Evolutionary conservation across 1,139 yeast genomes (phyloP).

Genomic region (Yamadazyma triangularis): DNA sequence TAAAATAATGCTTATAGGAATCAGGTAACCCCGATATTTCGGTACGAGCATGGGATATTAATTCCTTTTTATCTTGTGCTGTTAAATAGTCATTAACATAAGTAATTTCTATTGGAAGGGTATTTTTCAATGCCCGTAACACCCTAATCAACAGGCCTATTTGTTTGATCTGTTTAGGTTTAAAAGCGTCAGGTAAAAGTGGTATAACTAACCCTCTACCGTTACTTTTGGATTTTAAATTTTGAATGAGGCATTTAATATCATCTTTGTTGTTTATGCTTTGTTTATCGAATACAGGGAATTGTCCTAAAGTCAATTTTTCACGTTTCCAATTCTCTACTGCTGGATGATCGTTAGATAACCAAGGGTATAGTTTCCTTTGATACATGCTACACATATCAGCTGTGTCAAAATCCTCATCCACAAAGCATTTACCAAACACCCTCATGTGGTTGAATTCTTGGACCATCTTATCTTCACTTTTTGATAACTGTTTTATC

Average conservation of each 20-base stretch:
- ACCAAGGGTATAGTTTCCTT: conserved; percentile 20
- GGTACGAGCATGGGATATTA: conserved; percentile 19
- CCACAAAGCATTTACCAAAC: conserved; percentile 27
- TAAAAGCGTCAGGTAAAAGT: conserved; percentile 11
- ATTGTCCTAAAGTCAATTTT: conserved; percentile 5
- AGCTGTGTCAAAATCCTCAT: conserved; percentile 1
- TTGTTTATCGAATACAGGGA: conserved; percentile 10
- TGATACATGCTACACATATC: conserved; percentile 10
- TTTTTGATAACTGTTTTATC: conserved; percentile 11
- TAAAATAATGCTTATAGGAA: conserved; percentile 8
- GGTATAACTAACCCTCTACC: conserved; percentile 38
- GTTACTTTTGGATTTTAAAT: conserved; percentile 12
- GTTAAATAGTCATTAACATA: conserved; percentile 13
- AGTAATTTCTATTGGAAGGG: conserved; percentile 27
- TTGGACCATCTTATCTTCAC: conserved; percentile 18
- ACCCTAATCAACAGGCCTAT: conserved; percentile 21
- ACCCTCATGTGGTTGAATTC: conserved; percentile 25
- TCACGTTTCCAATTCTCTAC: conserved; percentile 18
- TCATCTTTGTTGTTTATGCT: conserved; percentile 1
- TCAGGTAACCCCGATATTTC: conserved; percentile 13
- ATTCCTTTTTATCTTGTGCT: conserved; percentile 13
- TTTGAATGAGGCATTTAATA: conserved; percentile 12
- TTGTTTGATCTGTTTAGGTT: conserved; percentile 14
- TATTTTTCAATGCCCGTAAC: conserved; percentile 23
- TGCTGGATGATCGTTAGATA: conserved; percentile 12